Percentiles rank a stretch among this genome's conserved stretches.
Conservation (phyloP, 139 green algal species). For the Auxenochlorella protothecoides region DNA sequence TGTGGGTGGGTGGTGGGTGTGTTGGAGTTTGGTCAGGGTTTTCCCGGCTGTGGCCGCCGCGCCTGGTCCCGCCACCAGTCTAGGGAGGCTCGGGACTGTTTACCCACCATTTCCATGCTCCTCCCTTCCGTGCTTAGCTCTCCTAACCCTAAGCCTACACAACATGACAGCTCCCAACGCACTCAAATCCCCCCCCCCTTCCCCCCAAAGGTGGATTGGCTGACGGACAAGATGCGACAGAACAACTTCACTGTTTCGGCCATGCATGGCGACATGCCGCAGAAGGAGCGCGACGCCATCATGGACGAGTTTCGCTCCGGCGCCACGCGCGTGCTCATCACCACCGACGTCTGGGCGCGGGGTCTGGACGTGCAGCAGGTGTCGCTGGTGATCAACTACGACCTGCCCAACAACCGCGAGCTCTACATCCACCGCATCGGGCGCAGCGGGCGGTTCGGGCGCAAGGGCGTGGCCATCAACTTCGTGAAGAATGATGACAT, state of each 20-base stretch:
- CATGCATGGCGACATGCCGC: slow-evolving; percentile 99
- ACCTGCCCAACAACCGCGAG: slow-evolving; percentile 96
- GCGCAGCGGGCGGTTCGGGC: slow-evolving; percentile 79
- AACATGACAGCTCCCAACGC: no score
- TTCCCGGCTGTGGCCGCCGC: no score
- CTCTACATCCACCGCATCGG: slow-evolving; percentile 99
- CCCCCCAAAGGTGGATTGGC: slow-evolving; percentile 75
- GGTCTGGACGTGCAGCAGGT: slow-evolving; percentile 98
- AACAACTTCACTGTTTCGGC: slow-evolving; percentile 97
- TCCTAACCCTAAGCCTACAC: no score
- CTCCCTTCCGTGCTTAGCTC: no score
- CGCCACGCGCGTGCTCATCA: slow-evolving; percentile 89
- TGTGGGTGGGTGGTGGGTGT: slow-evolving; percentile 1
- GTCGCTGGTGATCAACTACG: slow-evolving; percentile 99
- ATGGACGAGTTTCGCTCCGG: slow-evolving; percentile 91
- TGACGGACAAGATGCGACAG: slow-evolving; percentile 91
- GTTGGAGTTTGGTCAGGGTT: no score
- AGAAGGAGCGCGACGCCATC: slow-evolving; percentile 97
- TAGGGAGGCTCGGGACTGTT: no score
- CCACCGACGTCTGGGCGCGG: slow-evolving; percentile 96
- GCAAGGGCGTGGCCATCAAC: slow-evolving; percentile 99
- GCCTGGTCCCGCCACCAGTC: no score
- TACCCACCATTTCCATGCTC: no score
- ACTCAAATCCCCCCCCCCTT: no score
- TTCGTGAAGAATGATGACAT: slow-evolving; percentile 96